These are phyloP conservation scores for Krasilnikovozyma curviuscula DNA, from an alignment of 768 basidiomycete genomes.

Conservation along the genomic window DNA sequence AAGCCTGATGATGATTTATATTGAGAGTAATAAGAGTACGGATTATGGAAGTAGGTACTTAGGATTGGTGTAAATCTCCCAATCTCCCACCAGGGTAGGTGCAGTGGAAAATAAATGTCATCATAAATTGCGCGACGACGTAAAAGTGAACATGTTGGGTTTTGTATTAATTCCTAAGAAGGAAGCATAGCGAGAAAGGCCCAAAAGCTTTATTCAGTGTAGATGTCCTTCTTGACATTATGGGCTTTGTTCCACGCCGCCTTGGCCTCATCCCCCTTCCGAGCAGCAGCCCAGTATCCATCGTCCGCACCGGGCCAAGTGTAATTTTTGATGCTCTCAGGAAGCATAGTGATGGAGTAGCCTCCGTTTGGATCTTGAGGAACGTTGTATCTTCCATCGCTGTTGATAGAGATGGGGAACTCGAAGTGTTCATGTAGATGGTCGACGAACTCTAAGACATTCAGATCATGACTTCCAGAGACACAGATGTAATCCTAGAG, in stretches of 20 bases:
- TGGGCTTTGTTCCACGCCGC: constrained; percentile 9
- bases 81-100: too few relatives aligned
- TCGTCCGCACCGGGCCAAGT: constrained; percentile 42
- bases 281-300: constrained; percentile 50
- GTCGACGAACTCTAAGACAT: constrained; percentile 49
- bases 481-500: constrained; percentile 60
- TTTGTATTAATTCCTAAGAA: too few relatives aligned
- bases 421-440: constrained; percentile 90
- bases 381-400: constrained; percentile 67
- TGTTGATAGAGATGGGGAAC: constrained; percentile 71
- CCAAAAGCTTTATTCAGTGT: too few relatives aligned
- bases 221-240: too few relatives aligned
- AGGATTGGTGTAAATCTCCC: too few relatives aligned
- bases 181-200: too few relatives aligned
- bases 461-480: constrained; percentile 79
- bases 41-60: too few relatives aligned
- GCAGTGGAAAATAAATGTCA: too few relatives aligned
- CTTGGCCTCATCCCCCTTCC: constrained; percentile 16
- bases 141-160: too few relatives aligned
- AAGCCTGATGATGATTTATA: too few relatives aligned
- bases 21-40: too few relatives aligned
- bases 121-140: too few relatives aligned
- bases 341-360: constrained; percentile 80
- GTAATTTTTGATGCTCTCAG: constrained; percentile 57
- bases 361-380: constrained; percentile 56